These are phyloP conservation scores for Pseudogymnoascus sp. DNA, from an alignment of 2,329 filamentous ascomycete species.

Conservation along the genomic window DNA sequence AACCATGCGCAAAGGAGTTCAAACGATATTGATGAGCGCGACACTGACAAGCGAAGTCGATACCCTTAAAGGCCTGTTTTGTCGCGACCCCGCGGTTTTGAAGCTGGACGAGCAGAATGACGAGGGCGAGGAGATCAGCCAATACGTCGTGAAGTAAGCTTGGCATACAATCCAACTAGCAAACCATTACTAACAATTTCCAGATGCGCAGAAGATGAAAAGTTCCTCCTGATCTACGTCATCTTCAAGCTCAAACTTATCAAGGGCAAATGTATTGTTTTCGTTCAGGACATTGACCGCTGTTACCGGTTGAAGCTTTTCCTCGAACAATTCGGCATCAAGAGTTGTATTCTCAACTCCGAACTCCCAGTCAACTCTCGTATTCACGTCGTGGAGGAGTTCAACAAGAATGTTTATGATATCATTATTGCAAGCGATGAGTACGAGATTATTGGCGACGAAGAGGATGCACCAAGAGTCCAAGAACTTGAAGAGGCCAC, in stretches of 20 bases:
- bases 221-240: constrained; percentile 86
- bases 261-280: constrained; percentile 83
- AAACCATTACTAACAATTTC: constrained; percentile 18
- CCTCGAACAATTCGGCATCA: constrained; percentile 92
- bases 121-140: constrained; percentile 68
- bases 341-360: constrained; percentile 87
- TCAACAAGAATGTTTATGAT: constrained; percentile 94
- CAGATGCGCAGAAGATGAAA: constrained; percentile 90
- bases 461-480: constrained; percentile 34
- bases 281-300: constrained; percentile 78
- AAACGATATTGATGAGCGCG: constrained; percentile 89
- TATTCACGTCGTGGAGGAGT: constrained; percentile 92
- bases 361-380: constrained; percentile 89
- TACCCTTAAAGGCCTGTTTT: constrained; percentile 77
- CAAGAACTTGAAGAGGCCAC: constrained; percentile 31
- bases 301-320: constrained; percentile 93
- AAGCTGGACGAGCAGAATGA: constrained; percentile 78
- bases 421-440: constrained; percentile 97
- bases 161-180: neutral
- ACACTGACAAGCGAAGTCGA: constrained; percentile 86
- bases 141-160: constrained; percentile 73
- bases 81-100: constrained; percentile 68
- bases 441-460: constrained; percentile 70
- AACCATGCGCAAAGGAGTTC: constrained; percentile 73
- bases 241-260: constrained; percentile 93